phyloP scores from a whole-genome alignment of 805 yeast species.

The Yamadazyma paraphyllophila region DNA sequence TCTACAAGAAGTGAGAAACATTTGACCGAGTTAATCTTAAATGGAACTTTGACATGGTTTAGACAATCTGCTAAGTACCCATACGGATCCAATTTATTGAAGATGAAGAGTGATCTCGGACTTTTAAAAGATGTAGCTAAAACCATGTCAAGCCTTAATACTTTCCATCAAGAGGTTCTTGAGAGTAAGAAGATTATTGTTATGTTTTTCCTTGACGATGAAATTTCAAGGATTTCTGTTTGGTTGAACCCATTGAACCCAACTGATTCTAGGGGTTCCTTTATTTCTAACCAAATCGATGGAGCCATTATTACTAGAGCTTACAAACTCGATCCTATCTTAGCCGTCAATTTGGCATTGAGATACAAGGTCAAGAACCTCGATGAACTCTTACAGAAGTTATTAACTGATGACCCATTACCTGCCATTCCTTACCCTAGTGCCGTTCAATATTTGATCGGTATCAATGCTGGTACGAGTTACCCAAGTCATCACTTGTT shows the following conservation, averaged over 20 bases:
- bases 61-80: constrained; percentile 63
- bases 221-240: constrained; percentile 64
- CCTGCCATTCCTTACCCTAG: constrained; percentile 54
- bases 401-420: constrained; percentile 58
- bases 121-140: constrained; percentile 54
- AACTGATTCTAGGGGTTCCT: constrained; percentile 37
- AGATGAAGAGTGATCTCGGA: constrained; percentile 65
- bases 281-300: constrained; percentile 27
- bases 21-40: constrained; percentile 53
- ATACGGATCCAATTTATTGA: constrained; percentile 76
- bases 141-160: constrained; percentile 20
- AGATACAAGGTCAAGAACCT: constrained; percentile 50
- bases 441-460: constrained; percentile 55
- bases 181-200: constrained; percentile 55
- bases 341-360: constrained; percentile 69
- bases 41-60: constrained; percentile 81
- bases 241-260: constrained; percentile 72
- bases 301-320: constrained; percentile 52
- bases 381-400: constrained; percentile 37
- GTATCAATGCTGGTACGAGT: constrained; percentile 34
- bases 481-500: constrained; percentile 45
- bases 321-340: constrained; percentile 62
- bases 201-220: constrained; percentile 68
- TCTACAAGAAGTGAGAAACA: constrained; percentile 43
- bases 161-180: constrained; percentile 24